phyloP scores from a whole-genome alignment of 306 rosid species.

The Phaseolus lunatus region DNA sequence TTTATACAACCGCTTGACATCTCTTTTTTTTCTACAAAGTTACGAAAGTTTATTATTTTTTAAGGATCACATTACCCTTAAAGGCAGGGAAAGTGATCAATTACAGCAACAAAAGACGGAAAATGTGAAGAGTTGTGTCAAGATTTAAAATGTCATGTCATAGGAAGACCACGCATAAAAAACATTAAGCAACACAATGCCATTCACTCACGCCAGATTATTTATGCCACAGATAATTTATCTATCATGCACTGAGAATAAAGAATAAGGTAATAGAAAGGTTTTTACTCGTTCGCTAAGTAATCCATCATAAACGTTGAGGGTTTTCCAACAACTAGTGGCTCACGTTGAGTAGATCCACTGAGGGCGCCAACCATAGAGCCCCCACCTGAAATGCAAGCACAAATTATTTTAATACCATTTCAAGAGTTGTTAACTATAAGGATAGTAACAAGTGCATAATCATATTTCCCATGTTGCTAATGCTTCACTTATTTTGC shows the following conservation, averaged over 20 bases:
- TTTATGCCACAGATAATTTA: neutral
- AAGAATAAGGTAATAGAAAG: conserved; percentile 35
- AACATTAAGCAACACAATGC: neutral
- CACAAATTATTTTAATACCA: neutral
- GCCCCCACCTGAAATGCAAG: conserved; percentile 84
- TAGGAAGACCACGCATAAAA: neutral
- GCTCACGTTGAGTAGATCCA: conserved; percentile 97
- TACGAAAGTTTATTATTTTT: no score
- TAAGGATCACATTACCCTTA: no score
- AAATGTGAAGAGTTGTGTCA: neutral
- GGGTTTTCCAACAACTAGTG: conserved; percentile 95
- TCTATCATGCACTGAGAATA: conserved; percentile 9
- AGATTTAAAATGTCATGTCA: neutral
- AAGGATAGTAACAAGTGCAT: conserved; percentile 14
- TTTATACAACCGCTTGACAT: no score
- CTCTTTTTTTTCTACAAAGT: no score
- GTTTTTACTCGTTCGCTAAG: conserved; percentile 75
- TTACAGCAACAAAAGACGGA: neutral
- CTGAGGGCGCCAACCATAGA: conserved; percentile 91
- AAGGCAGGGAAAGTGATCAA: neutral
- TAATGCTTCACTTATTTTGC: neutral
- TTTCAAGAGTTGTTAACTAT: conserved; percentile 17
- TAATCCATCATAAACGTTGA: conserved; percentile 99
- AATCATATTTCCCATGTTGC: neutral
- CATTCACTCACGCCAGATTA: conserved; percentile 12